Conservation (phyloP, 1,284 basidiomycete genomes). For the Heliocybe sulcata region DNA sequence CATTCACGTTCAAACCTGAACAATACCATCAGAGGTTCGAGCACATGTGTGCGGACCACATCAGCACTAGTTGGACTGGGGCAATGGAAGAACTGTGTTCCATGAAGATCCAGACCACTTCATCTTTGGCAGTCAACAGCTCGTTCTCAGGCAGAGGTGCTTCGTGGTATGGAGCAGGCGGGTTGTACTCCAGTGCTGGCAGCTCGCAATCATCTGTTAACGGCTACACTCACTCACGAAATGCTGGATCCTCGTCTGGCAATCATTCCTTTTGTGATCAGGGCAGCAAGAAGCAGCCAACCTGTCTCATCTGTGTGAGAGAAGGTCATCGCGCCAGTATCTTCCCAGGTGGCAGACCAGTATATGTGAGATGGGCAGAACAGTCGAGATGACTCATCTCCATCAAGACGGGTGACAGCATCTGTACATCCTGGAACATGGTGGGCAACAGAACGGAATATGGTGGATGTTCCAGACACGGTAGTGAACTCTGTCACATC, state of each 20-base stretch:
- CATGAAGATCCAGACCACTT: too few relatives aligned
- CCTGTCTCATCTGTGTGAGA: background rate
- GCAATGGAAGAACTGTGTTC: too few relatives aligned
- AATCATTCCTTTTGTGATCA: background rate
- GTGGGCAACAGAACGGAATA: background rate
- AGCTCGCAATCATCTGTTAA: too few relatives aligned
- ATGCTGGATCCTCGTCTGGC: too few relatives aligned
- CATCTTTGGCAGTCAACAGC: too few relatives aligned
- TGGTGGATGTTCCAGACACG: background rate
- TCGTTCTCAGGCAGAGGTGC: too few relatives aligned
- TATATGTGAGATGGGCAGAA: background rate
- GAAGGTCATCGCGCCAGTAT: background rate
- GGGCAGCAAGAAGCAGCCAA: background rate
- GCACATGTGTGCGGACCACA: background rate
- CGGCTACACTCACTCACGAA: too few relatives aligned
- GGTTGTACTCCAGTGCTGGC: too few relatives aligned
- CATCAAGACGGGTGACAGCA: too few relatives aligned
- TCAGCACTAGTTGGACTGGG: too few relatives aligned
- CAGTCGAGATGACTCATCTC: too few relatives aligned
- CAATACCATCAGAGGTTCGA: background rate
- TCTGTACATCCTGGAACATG: background rate
- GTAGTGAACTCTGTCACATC: slow-evolving; percentile 1
- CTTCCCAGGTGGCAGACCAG: background rate
- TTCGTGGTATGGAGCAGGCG: too few relatives aligned
- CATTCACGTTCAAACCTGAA: background rate